phyloP scores from a whole-genome alignment of 1,284 basidiomycete genomes.

The Heterobasidion occidentale region DNA sequence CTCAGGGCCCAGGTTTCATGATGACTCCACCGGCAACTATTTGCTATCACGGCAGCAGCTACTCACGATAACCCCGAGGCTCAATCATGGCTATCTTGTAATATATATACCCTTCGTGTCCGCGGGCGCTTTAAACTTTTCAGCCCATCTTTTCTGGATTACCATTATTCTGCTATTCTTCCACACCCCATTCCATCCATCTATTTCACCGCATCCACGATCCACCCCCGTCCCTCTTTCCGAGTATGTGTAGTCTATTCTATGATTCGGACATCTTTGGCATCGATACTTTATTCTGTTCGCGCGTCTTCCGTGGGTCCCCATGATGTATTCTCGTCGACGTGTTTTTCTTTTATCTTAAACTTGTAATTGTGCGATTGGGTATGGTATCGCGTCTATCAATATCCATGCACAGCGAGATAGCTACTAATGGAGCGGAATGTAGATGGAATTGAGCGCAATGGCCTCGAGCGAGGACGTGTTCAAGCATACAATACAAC shows the following conservation, averaged over 20 bases:
- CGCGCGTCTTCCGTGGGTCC: background rate
- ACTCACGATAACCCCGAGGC: background rate
- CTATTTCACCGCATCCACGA: background rate
- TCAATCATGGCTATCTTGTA: constrained; percentile 2
- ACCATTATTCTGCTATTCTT: constrained; percentile 7
- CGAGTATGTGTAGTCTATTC: background rate
- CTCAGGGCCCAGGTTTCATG: too few species aligned
- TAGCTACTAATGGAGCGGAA: too few species aligned
- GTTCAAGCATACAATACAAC: too few species aligned
- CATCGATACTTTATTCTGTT: background rate
- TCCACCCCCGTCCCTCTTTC: too few species aligned
- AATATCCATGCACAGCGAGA: too few species aligned
- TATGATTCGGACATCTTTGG: background rate
- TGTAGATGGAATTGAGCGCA: too few species aligned
- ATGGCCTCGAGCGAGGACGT: too few species aligned
- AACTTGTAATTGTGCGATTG: too few species aligned
- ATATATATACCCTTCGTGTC: background rate
- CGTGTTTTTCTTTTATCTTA: background rate
- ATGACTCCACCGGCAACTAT: too few species aligned
- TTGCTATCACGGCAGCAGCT: too few species aligned
- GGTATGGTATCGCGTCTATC: too few species aligned
- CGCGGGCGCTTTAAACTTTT: background rate
- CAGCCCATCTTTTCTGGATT: constrained; percentile 2
- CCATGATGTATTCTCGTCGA: background rate
- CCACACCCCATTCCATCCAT: constrained; percentile 9